Conservation (phyloP, 331 rosid species). For the Saraca asoca region DNA sequence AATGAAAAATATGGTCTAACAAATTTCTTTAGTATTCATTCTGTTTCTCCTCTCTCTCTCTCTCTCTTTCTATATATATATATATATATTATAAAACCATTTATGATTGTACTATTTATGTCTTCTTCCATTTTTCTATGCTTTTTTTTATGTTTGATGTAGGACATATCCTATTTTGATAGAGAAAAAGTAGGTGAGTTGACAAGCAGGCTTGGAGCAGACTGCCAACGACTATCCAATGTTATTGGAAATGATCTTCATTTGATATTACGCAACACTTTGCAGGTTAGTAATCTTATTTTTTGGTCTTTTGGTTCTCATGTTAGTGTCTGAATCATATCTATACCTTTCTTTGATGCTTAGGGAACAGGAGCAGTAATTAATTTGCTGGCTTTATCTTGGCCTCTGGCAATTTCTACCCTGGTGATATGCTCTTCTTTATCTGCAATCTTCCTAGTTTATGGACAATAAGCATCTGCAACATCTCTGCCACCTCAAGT, state of each 20-base stretch:
- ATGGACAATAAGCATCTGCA: slow-evolving; percentile 57
- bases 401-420: slow-evolving; percentile 80
- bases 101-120: neutral
- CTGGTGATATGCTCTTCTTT: slow-evolving; percentile 61
- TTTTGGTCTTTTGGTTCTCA: slow-evolving; percentile 25
- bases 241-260: slow-evolving; percentile 67
- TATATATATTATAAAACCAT: neutral
- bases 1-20: slow-evolving; percentile 15
- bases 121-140: slow-evolving; percentile 12
- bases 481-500: slow-evolving; percentile 14
- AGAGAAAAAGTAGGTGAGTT: slow-evolving; percentile 71
- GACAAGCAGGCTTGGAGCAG: slow-evolving; percentile 82
- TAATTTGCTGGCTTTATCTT: slow-evolving; percentile 68
- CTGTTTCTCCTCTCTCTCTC: neutral
- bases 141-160: slow-evolving; percentile 42
- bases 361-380: slow-evolving; percentile 79
- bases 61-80: too few relatives aligned
- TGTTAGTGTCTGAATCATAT: slow-evolving; percentile 17
- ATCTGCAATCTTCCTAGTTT: slow-evolving; percentile 60
- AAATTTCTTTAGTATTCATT: slow-evolving; percentile 1
- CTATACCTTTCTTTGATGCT: slow-evolving; percentile 39
- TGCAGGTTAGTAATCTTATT: slow-evolving; percentile 55
- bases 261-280: slow-evolving; percentile 57
- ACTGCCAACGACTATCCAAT: slow-evolving; percentile 67
- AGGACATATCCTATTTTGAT: slow-evolving; percentile 81